Percentiles rank a stretch among this genome's conserved stretches.
Conservation (phyloP, 1,139 yeast genomes). For the Zhuliangozyma blackwelliae region DNA sequence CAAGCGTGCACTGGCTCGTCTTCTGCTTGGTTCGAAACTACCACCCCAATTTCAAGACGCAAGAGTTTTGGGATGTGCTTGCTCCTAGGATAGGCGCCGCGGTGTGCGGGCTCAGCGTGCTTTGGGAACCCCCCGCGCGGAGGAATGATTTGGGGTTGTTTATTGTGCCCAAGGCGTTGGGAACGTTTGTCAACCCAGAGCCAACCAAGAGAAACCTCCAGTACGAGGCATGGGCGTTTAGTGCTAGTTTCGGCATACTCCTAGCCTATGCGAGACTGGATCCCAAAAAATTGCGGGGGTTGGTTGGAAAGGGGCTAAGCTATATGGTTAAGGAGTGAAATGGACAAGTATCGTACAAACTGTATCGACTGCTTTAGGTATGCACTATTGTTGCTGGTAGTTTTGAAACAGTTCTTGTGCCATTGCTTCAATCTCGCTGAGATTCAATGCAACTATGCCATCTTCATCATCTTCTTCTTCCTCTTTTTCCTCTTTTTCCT, state of each 20-base stretch:
- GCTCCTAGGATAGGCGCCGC: constrained; percentile 31
- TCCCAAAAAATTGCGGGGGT: constrained; percentile 20
- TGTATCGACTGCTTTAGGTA: background rate
- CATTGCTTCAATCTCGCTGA: constrained; percentile 51
- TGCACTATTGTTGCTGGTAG: constrained; percentile 10
- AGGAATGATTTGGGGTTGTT: constrained; percentile 40
- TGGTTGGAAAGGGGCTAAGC: constrained; percentile 22
- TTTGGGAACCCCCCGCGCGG: constrained; percentile 29
- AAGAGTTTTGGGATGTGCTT: constrained; percentile 21
- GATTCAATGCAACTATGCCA: constrained; percentile 39
- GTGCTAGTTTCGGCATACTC: constrained; percentile 29
- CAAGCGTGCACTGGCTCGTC: constrained; percentile 33
- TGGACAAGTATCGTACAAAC: background rate
- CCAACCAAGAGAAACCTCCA: constrained; percentile 15
- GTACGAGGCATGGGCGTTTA: constrained; percentile 23
- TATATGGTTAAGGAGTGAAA: constrained; percentile 5
- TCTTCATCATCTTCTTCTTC: constrained; percentile 21
- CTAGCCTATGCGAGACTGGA: constrained; percentile 17
- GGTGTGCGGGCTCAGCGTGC: constrained; percentile 32
- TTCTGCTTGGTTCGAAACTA: constrained; percentile 34
- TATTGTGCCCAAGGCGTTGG: constrained; percentile 36
- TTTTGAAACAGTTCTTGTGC: constrained; percentile 47
- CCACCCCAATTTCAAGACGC: constrained; percentile 15
- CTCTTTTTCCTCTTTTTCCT: constrained; percentile 15
- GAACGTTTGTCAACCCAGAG: constrained; percentile 24